These are phyloP conservation scores for Aspergillus asperescens DNA, from an alignment of 495 filamentous ascomycete genomes.

Conservation along the genomic window DNA sequence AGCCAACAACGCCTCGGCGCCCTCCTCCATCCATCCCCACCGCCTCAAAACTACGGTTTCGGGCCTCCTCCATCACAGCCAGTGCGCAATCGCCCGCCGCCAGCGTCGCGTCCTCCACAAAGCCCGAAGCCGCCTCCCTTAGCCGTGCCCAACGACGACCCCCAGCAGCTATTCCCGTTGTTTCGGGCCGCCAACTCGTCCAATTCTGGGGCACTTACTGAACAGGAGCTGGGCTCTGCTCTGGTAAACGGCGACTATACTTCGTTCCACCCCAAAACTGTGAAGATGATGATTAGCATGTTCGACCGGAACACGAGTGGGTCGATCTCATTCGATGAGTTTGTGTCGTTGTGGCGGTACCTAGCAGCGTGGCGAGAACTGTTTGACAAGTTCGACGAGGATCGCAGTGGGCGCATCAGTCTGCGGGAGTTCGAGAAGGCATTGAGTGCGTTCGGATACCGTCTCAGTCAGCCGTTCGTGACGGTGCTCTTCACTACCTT, in stretches of 20 bases:
- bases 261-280: conserved; percentile 90
- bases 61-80: conserved; percentile 48
- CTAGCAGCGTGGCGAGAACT: conserved; percentile 87
- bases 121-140: conserved; percentile 55
- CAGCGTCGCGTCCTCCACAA: conserved; percentile 54
- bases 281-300: conserved; percentile 98
- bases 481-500: conserved; percentile 70
- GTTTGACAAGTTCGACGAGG: conserved; percentile 93
- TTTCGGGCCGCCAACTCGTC: conserved; percentile 87
- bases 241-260: conserved; percentile 96
- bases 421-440: conserved; percentile 86
- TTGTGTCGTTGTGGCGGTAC: conserved; percentile 91
- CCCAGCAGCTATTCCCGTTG: conserved; percentile 63
- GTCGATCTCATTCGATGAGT: conserved; percentile 90
- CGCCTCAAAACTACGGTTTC: conserved; percentile 56
- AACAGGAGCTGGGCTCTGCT: conserved; percentile 81
- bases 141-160: conserved; percentile 57
- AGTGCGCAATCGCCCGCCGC: conserved; percentile 46
- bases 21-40: conserved; percentile 48
- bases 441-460: conserved; percentile 89
- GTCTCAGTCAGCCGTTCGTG: conserved; percentile 77
- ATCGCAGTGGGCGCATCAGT: conserved; percentile 79
- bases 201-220: conserved; percentile 76
- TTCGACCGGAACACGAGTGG: conserved; percentile 86
- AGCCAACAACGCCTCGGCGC: conserved; percentile 29